phyloP scores from a whole-genome alignment of 1,139 yeast genomes.

The Sugiyamaella xylanicola region DNA sequence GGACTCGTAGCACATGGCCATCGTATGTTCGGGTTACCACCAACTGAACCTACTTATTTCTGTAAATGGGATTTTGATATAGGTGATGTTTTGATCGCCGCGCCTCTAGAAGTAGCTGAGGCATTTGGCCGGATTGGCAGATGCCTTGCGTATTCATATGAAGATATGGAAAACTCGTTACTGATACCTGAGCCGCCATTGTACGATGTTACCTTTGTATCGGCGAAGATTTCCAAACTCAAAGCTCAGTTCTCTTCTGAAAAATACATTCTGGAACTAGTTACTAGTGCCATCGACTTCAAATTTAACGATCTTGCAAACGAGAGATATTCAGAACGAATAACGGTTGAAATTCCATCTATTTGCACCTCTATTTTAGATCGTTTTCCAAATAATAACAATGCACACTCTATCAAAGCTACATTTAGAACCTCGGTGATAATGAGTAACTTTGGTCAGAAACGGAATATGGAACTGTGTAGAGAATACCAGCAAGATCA shows the following conservation, averaged over 20 bases:
- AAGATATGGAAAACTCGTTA: constrained; percentile 75
- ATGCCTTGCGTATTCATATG: constrained; percentile 62
- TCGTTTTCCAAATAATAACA: constrained; percentile 29
- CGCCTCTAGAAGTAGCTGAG: constrained; percentile 53
- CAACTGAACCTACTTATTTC: constrained; percentile 79
- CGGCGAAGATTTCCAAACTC: constrained; percentile 40
- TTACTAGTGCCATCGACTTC: constrained; percentile 46
- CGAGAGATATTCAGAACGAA: constrained; percentile 58
- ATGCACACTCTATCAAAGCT: constrained; percentile 33
- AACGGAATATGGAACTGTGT: constrained; percentile 51
- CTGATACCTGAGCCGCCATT: constrained; percentile 57
- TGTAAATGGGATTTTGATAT: constrained; percentile 87
- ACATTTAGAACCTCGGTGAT: constrained; percentile 57
- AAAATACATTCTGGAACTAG: constrained; percentile 37
- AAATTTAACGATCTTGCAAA: constrained; percentile 71
- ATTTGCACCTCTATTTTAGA: constrained; percentile 45
- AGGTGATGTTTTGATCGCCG: constrained; percentile 59
- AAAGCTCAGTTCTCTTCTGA: constrained; percentile 41
- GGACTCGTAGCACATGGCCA: constrained; percentile 79
- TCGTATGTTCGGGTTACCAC: constrained; percentile 90
- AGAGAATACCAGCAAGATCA: constrained; percentile 64
- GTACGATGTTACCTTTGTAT: constrained; percentile 68
- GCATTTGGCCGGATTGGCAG: constrained; percentile 50
- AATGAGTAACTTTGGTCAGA: constrained; percentile 62
- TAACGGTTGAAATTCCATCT: constrained; percentile 54